phyloP scores from a whole-genome alignment of 805 yeast genomes.

The Candida piceae region DNA sequence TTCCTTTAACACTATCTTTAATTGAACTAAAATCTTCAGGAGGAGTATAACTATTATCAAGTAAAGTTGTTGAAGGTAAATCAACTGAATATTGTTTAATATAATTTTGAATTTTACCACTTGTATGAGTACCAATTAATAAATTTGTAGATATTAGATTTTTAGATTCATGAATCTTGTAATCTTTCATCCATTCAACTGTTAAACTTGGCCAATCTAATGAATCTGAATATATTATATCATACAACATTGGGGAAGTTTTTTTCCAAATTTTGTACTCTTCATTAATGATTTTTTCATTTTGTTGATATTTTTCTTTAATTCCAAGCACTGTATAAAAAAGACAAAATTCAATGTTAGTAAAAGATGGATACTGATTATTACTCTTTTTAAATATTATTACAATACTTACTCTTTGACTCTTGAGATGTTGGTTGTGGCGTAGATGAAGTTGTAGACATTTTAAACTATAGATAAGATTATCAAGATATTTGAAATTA shows the following conservation, averaged over 20 bases:
- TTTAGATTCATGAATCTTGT: constrained; percentile 6
- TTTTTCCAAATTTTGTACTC: constrained; percentile 84
- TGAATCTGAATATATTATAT: constrained; percentile 63
- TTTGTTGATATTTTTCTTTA: constrained; percentile 40
- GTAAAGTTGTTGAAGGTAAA: no score
- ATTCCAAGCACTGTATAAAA: constrained; percentile 16
- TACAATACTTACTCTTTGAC: no score
- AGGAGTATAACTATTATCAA: no score
- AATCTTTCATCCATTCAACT: constrained; percentile 60
- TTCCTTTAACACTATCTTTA: constrained; percentile 15
- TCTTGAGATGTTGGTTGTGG: no score
- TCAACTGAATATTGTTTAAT: constrained; percentile 40
- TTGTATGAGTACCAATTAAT: constrained; percentile 43
- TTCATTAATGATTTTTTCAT: constrained; percentile 65
- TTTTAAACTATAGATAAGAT: no score
- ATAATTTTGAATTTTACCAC: constrained; percentile 36
- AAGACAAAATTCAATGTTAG: no score
- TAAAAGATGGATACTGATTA: no score
- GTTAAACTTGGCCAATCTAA: constrained; percentile 68
- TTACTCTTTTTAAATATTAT: no score
- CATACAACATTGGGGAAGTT: constrained; percentile 73
- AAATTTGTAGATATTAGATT: constrained; percentile 25
- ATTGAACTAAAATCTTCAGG: no score
- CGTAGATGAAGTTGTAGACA: no score
- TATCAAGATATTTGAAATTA: no score